Evolutionary conservation across 495 filamentous ascomycete genomes (phyloP), one percentile per base, ranked within the genome.

Genomic region (Penicillium flavigenum): DNA sequence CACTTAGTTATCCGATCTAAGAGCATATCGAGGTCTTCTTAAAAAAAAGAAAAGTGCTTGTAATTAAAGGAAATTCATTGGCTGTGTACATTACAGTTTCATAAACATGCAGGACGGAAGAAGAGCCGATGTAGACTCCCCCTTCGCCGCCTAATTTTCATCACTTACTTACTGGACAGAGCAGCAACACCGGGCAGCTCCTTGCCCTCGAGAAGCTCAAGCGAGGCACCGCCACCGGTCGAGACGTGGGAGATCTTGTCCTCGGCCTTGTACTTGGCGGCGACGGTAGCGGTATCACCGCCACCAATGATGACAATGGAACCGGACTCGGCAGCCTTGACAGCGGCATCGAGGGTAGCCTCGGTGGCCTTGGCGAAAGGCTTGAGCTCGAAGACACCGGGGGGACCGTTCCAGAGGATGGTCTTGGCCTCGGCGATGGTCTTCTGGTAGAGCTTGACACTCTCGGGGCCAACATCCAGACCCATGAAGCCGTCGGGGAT

Each of bases 401-500:
- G 85, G 46, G 94, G 94, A 41, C 90, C 94, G 81, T 99, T 99
- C 94, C 94, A 99, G 47, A 99, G 89, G 78, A 98, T 98, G 47
- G 94, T 99, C 84, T 97, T 88, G 46, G 95, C 84, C 63, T 89
- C 81, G 55, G 78, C 81, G 66, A 99, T 98, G 51, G 91, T 85
- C 65, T 88, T 75, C 81, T 92, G 82, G 84, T 86, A 97, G 42
- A 90, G 78, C 78, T 92, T 81, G 62, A 95, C 79, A 65, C 84
- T 89, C 85, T 96, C 86, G 65, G 88, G 82, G 49, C 94, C 94
- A 69, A 90, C 91, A 74, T 99, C 94, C 26, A 99, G 85, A 65
- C 93, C 94, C 90, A 96, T 90, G 89, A 86, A 96, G 69, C 92
- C 95, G 67, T 97, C 91, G 57, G 94, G 90, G 64, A 99, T 96